These are phyloP conservation scores for Mucor piriformis DNA, from an alignment of 371 early-diverging fungal genomes.

Conservation along the genomic window DNA sequence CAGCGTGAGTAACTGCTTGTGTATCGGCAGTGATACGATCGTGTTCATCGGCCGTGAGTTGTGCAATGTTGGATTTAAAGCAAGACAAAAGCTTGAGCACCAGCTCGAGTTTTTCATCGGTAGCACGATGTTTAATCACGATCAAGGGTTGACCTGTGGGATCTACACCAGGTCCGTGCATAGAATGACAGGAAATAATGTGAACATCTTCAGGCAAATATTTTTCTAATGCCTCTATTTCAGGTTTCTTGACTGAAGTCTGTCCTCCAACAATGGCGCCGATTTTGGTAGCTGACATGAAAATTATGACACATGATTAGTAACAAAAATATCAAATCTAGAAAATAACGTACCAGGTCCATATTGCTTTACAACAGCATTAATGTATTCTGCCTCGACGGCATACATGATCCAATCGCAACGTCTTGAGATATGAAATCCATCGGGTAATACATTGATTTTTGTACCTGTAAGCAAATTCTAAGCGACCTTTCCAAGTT, in stretches of 20 bases:
- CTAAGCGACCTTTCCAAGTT: too few species aligned
- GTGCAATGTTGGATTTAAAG: constrained; percentile 81
- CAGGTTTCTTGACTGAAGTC: constrained; percentile 95
- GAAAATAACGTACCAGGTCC: constrained; percentile 69
- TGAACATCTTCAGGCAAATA: constrained; percentile 87
- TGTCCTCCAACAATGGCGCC: constrained; percentile 86
- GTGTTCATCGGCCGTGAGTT: constrained; percentile 82
- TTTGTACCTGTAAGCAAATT: constrained; percentile 43
- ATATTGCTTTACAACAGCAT: constrained; percentile 76
- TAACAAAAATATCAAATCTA: too few species aligned
- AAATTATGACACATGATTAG: neutral
- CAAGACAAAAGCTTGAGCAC: constrained; percentile 70
- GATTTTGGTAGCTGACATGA: constrained; percentile 76
- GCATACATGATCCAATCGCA: constrained; percentile 94
- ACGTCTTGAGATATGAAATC: constrained; percentile 79
- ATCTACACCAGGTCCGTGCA: constrained; percentile 93
- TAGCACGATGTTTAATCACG: constrained; percentile 77
- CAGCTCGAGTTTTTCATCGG: constrained; percentile 61
- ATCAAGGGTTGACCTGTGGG: constrained; percentile 87
- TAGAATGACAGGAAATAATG: constrained; percentile 92
- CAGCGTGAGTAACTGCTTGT: constrained; percentile 95
- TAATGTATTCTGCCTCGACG: constrained; percentile 90
- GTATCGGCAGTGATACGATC: constrained; percentile 97
- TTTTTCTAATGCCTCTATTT: constrained; percentile 86
- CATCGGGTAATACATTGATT: constrained; percentile 78